Evolutionary conservation across 2,329 filamentous ascomycete genomes (phyloP).

Genomic region (Thelonectria discophora): DNA sequence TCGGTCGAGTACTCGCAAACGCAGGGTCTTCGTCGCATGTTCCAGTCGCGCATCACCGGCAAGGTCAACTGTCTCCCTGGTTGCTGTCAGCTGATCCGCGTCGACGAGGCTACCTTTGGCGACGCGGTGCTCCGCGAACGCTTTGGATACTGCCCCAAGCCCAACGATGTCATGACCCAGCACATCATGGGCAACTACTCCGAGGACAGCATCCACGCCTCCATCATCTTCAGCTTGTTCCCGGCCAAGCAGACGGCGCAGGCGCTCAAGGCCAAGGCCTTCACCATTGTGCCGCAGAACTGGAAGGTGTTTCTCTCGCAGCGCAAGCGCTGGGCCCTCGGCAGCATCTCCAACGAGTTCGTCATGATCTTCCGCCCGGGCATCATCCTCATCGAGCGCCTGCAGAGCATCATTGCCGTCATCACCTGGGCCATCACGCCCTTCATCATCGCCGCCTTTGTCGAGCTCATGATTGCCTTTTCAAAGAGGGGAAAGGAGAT

Average conservation of each 20-base stretch:
- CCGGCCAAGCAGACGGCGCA: conserved; percentile 56
- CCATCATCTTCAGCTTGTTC: conserved; percentile 57
- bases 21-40: conserved; percentile 57
- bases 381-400: conserved; percentile 53
- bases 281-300: conserved; percentile 55
- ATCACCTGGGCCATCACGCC: conserved; percentile 57
- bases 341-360: conserved; percentile 59
- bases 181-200: conserved; percentile 60
- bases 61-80: conserved; percentile 60
- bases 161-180: conserved; percentile 58
- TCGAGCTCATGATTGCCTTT: conserved; percentile 49
- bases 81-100: conserved; percentile 59
- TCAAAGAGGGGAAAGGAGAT: conserved; percentile 44
- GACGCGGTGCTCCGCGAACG: conserved; percentile 55
- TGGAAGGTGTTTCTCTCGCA: conserved; percentile 59
- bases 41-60: conserved; percentile 58
- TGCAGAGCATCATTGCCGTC: conserved; percentile 57
- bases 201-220: conserved; percentile 60
- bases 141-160: conserved; percentile 59
- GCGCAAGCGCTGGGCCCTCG: conserved; percentile 59
- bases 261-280: conserved; percentile 57
- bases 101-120: conserved; percentile 59
- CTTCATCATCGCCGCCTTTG: conserved; percentile 54
- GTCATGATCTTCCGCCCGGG: conserved; percentile 57
- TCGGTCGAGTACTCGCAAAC: conserved; percentile 59